phyloP scores from a whole-genome alignment of 305 asterid species.

The Euphrasia arctica region DNA sequence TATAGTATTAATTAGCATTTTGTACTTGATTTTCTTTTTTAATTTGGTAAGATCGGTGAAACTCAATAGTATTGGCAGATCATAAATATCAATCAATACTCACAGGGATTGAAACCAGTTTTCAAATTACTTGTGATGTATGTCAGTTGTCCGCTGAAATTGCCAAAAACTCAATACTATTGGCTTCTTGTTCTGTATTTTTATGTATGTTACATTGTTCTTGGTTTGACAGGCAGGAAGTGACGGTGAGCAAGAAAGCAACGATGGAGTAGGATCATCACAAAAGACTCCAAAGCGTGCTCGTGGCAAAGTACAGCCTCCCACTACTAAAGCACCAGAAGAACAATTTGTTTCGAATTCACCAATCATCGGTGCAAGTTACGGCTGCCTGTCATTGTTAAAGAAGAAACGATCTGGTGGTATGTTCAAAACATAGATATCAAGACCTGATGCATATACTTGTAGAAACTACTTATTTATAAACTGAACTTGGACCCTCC shows the following conservation, averaged over 20 bases:
- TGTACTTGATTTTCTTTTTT: neutral
- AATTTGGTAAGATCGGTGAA: neutral
- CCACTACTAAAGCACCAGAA: slow-evolving; percentile 48
- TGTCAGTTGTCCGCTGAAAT: slow-evolving; percentile 14
- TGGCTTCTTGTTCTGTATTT: slow-evolving; percentile 20
- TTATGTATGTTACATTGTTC: slow-evolving; percentile 18
- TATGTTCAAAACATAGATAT: slow-evolving; percentile 36
- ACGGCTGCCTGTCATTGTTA: slow-evolving; percentile 54
- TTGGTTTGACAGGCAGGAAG: slow-evolving; percentile 68
- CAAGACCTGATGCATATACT: slow-evolving; percentile 13
- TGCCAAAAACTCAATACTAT: neutral
- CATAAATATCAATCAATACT: slow-evolving; percentile 16
- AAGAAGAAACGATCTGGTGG: slow-evolving; percentile 91
- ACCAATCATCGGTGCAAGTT: slow-evolving; percentile 43
- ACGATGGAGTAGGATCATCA: slow-evolving; percentile 80
- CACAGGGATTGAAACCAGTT: slow-evolving; percentile 6
- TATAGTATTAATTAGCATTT: slow-evolving; percentile 1
- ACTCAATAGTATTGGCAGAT: slow-evolving; percentile 16
- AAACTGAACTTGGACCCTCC: slow-evolving; percentile 20
- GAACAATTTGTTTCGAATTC: slow-evolving; percentile 43
- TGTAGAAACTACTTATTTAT: slow-evolving; percentile 1
- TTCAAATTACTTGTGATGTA: slow-evolving; percentile 14
- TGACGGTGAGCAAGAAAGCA: slow-evolving; percentile 84
- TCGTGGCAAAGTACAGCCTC: slow-evolving; percentile 61
- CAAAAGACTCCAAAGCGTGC: slow-evolving; percentile 76